Base-by-base conservation (phyloP, 495 filamentous ascomycete genomes). In the Hypoxylon fuscum region DNA sequence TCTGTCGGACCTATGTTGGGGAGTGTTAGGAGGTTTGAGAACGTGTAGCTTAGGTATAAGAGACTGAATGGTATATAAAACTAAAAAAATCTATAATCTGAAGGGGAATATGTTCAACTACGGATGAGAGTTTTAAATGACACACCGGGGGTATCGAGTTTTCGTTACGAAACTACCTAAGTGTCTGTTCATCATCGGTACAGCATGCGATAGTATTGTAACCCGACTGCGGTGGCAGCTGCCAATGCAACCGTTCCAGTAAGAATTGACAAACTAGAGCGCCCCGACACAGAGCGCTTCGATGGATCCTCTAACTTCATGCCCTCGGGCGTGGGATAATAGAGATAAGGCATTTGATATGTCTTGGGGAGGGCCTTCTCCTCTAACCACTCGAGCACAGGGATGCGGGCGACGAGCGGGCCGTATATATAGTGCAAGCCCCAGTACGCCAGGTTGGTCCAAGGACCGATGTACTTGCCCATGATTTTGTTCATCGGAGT, bases 331-430 rank as follows among this genome's bases (percentile, higher is more conserved):
- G 44, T 2, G 23, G 63, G 51, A 27, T 57, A 21, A 10, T 66
- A 27, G 10, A 40, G 14, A 31, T 66, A 66, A 15, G 63, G 57
- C 23, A 66, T 20, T 9, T 7, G 4, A 1, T 17, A 0, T 4
- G 43, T 43, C 17, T 44, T n/a, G 1, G 57, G 10, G 14, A 41
- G 21, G 0, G 27, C 18, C 7, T 57, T 65, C 49, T 70, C 68
- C 9, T 68, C 49, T 5, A 68, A 23, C 64, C 68, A 70, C 10
- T 70, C 64, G 2, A 70, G 46, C 15, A 70, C 44, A 0, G 68
- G 68, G 7, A 55, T 23, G n/a, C 60, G 51, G n/a, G 51, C 34
- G 17, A 68, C 54, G 52, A 70, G 20, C 0, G 56, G 64, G 5
- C 23, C 64, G 29, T 46, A 51, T 21, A 66, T 50, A 12, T 47